Percentiles rank a stretch among this genome's conserved stretches.
Conservation (phyloP, 2,329 filamentous ascomycete species). For the Xylaria digitata region DNA sequence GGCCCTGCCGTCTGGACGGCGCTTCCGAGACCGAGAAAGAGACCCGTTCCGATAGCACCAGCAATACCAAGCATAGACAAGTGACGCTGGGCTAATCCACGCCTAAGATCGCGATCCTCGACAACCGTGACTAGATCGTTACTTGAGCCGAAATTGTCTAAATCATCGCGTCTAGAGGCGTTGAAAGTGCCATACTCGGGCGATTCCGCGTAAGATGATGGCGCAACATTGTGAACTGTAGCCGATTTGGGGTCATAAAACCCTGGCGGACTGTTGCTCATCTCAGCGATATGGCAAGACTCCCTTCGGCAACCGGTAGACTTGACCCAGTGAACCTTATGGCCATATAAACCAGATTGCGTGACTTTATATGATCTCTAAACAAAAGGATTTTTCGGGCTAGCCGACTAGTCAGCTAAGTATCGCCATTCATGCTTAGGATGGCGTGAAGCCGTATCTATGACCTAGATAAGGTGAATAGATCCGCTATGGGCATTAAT, state of each 20-base stretch:
- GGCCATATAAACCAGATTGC: not conserved
- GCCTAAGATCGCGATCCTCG: conserved; percentile 63
- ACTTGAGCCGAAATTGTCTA: conserved; percentile 35
- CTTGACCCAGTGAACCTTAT: conserved; percentile 5
- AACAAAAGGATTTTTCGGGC: conserved; percentile 5
- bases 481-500: not conserved
- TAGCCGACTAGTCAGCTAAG: not conserved
- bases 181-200: conserved; percentile 38
- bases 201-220: conserved; percentile 26
- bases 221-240: conserved; percentile 17
- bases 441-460: conserved; percentile 30
- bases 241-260: conserved; percentile 22
- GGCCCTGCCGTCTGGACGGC: conserved; percentile 64
- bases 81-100: conserved; percentile 65
- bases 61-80: conserved; percentile 72
- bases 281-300: conserved; percentile 17
- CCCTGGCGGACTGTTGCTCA: conserved; percentile 28
- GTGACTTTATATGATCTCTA: conserved; percentile 1
- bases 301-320: conserved; percentile 11
- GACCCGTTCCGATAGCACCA: conserved; percentile 69
- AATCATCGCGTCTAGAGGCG: conserved; percentile 11
- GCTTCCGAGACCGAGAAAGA: conserved; percentile 68
- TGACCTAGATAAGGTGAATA: not conserved
- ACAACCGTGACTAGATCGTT: conserved; percentile 59
- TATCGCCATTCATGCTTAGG: conserved; percentile 32